phyloP scores from a whole-genome alignment of 2,329 filamentous ascomycete species.

The Apiospora marii region DNA sequence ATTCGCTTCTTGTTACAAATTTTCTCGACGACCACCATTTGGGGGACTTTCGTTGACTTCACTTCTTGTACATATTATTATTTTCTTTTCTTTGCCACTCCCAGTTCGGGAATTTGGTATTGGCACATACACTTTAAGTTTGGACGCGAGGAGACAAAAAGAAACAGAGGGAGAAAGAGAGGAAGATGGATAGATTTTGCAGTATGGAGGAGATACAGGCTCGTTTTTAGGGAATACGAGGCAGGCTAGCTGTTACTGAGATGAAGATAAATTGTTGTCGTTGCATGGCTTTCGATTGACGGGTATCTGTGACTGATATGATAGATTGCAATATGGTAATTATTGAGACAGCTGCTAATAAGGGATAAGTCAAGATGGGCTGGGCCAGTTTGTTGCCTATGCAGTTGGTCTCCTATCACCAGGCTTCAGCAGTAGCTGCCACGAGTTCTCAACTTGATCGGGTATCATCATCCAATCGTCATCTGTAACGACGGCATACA shows the following conservation, averaged over 20 bases:
- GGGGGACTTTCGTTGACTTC: neutral
- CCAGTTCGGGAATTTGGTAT: neutral
- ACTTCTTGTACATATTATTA: slow-evolving; percentile 16
- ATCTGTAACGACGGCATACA: too few species aligned
- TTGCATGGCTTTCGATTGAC: neutral
- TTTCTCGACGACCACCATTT: neutral
- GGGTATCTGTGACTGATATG: neutral
- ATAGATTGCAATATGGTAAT: neutral
- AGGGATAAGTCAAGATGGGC: too few species aligned
- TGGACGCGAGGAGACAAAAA: neutral
- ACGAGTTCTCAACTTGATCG: too few species aligned
- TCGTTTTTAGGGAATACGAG: neutral
- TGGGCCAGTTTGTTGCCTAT: too few species aligned
- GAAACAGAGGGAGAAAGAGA: neutral
- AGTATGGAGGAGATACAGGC: neutral
- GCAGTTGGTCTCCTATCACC: too few species aligned
- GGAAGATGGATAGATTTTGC: neutral
- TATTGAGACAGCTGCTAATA: too few species aligned
- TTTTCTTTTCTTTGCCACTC: neutral
- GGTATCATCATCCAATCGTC: too few species aligned
- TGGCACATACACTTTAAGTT: neutral
- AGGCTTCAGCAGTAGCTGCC: too few species aligned
- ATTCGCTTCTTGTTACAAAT: neutral
- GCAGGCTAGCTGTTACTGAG: neutral
- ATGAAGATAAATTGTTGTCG: neutral